A percentile compares a stretch with the other conserved stretches of the same genome.
Conservation (phyloP, 2,329 filamentous ascomycete species). For the Emydomyces testavorans region DNA sequence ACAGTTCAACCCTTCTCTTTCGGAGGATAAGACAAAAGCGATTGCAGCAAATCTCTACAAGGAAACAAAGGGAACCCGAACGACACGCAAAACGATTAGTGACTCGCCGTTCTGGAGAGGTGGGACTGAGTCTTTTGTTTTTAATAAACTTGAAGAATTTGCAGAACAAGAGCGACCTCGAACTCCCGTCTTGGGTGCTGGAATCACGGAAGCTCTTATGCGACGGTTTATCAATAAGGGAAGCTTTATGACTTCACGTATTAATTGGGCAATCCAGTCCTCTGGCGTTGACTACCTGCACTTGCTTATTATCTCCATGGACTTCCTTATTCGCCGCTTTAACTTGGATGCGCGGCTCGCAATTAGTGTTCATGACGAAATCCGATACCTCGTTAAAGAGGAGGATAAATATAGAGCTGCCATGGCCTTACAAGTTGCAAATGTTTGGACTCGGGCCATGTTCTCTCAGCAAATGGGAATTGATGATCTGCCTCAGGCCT, state of each 20-base stretch:
- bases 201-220: slow-evolving; percentile 93
- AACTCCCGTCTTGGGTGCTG: slow-evolving; percentile 84
- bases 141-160: slow-evolving; percentile 96
- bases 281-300: slow-evolving; percentile 96
- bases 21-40: slow-evolving; percentile 63
- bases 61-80: slow-evolving; percentile 83
- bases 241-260: slow-evolving; percentile 86
- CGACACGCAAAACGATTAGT: slow-evolving; percentile 57
- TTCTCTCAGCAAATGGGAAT: slow-evolving; percentile 96
- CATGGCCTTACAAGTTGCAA: slow-evolving; percentile 86
- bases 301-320: slow-evolving; percentile 85
- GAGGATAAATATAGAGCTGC: slow-evolving; percentile 79
- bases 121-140: slow-evolving; percentile 93
- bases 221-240: slow-evolving; percentile 75
- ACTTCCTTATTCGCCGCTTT: slow-evolving; percentile 76
- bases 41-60: slow-evolving; percentile 73
- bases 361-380: slow-evolving; percentile 95
- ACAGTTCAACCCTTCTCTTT: slow-evolving; percentile 81
- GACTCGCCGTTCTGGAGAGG: slow-evolving; percentile 83
- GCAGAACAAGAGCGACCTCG: slow-evolving; percentile 84
- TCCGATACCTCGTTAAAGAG: slow-evolving; percentile 78
- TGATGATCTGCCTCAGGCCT: slow-evolving; percentile 82
- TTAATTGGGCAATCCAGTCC: slow-evolving; percentile 98
- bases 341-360: slow-evolving; percentile 74
- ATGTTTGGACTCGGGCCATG: slow-evolving; percentile 95